Evolutionary conservation across 495 filamentous ascomycete genomes (phyloP).

Genomic region (Neurospora sp.): DNA sequence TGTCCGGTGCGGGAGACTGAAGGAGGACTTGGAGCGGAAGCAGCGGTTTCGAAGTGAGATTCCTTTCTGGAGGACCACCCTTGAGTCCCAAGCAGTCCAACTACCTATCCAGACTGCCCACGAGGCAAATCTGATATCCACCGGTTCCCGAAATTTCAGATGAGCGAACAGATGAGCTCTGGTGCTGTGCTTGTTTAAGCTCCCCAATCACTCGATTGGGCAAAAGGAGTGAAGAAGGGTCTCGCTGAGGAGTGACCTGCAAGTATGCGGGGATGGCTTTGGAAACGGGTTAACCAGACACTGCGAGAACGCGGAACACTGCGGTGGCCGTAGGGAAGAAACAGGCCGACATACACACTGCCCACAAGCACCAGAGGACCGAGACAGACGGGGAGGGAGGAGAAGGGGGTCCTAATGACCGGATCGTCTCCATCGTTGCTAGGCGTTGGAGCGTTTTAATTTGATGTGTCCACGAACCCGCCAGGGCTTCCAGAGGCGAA

Average conservation of each 20-base stretch:
- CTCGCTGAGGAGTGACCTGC: background rate
- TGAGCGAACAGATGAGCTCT: background rate
- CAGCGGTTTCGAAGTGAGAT: background rate
- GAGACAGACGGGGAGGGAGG: background rate
- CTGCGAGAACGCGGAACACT: background rate
- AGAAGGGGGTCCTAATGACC: background rate
- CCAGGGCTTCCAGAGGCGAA: background rate
- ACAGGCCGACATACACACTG: background rate
- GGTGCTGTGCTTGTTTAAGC: background rate
- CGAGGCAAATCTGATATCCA: background rate
- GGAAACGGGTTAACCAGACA: background rate
- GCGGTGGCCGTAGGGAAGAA: background rate
- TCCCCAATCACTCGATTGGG: background rate
- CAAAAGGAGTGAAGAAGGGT: background rate
- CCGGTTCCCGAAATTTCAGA: background rate
- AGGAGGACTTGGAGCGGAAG: background rate
- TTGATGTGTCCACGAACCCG: background rate
- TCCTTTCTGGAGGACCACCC: background rate
- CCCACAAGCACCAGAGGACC: background rate
- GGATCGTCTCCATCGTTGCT: background rate
- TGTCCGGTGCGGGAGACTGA: background rate
- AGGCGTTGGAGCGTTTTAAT: background rate
- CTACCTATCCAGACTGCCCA: background rate
- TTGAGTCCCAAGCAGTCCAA: background rate
- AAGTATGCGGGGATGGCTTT: background rate